These are phyloP conservation scores for Fraxinus latifolia DNA, from an alignment of 305 asterid species.

Conservation along the genomic window DNA sequence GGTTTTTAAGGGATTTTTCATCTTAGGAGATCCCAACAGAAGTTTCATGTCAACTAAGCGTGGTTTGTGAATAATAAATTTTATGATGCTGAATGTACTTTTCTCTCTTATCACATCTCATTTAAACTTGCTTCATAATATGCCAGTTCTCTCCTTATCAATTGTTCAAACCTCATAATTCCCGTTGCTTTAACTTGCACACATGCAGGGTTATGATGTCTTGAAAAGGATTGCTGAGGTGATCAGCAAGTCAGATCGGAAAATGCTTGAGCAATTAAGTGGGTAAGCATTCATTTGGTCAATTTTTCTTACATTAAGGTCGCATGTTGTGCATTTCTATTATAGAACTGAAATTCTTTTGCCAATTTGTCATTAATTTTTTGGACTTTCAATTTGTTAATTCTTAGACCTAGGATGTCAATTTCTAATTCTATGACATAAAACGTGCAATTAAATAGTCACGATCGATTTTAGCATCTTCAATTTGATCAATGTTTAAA, in stretches of 20 bases:
- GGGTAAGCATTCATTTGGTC: conserved; percentile 40
- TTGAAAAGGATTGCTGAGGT: conserved; percentile 80
- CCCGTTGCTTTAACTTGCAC: conserved; percentile 18
- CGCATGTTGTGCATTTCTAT: background rate
- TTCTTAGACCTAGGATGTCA: background rate
- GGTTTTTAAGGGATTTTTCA: conserved; percentile 9
- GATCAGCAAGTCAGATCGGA: conserved; percentile 58
- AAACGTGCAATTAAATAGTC: background rate
- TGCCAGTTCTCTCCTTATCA: background rate
- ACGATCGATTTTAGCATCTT: background rate
- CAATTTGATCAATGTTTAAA: background rate
- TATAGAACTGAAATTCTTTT: conserved; percentile 10
- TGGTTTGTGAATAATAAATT: background rate
- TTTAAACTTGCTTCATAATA: conserved; percentile 10
- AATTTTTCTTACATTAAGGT: background rate
- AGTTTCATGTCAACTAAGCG: background rate
- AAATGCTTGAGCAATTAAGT: conserved; percentile 68
- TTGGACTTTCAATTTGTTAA: background rate
- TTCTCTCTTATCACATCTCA: background rate
- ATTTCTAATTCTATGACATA: background rate
- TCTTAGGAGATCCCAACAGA: conserved; percentile 1
- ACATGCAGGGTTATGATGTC: conserved; percentile 72
- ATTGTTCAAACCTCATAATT: conserved; percentile 21
- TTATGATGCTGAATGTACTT: conserved; percentile 12
- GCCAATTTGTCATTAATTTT: conserved; percentile 20